Base-by-base conservation (phyloP, 2,329 filamentous ascomycete genomes). In the Sporothrix phasma region DNA sequence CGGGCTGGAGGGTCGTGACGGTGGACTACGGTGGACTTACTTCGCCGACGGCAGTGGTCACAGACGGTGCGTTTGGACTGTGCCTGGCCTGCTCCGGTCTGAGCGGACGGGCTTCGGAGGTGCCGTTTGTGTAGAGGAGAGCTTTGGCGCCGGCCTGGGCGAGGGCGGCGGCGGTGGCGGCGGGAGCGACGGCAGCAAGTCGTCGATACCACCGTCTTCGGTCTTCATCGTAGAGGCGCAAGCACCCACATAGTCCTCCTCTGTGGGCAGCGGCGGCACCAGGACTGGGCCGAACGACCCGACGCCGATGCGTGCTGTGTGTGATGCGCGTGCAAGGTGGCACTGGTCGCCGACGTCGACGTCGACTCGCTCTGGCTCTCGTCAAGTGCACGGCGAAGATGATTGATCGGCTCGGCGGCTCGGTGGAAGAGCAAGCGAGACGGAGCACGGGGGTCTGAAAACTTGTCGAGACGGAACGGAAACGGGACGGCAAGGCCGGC, bases 21-120 rank as follows among this genome's bases (percentile, higher is more conserved):
- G 15, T 19, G 13, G 31, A 31, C 11, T 5, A 47, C 10, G 0
- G 24, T 5, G 24, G 15, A 62, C 60, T 49, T 31, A 78, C 77
- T 72, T 67, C 77, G 72, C 68, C 75, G 70, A 62, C 77, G 74
- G 69, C 77, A 79, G 67, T 79, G 76, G 66, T 79, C 77, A 69
- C 77, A 79, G 39, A 79, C 77, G 34, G 73, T 78, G 43, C 76
- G 73, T 66, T 73, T 75, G 29, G 68, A 47, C 47, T 65, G 65
- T 34, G 67, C 64, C 61, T 62, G 31, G 41, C 26, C 29, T 24
- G 46, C 24, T 11, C n/a, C 8, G 31, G 49, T 60, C 64, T 61
- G 56, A 15, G 31, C 59, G 39, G 58, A 17, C 8, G n/a, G n/a
- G n/a, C n/a, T n/a, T 39, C 47, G 26, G 19, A 19, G 13, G 45